Evolutionary conservation across 306 rosid species (phyloP).

Genomic region (Begonia masoniana): DNA sequence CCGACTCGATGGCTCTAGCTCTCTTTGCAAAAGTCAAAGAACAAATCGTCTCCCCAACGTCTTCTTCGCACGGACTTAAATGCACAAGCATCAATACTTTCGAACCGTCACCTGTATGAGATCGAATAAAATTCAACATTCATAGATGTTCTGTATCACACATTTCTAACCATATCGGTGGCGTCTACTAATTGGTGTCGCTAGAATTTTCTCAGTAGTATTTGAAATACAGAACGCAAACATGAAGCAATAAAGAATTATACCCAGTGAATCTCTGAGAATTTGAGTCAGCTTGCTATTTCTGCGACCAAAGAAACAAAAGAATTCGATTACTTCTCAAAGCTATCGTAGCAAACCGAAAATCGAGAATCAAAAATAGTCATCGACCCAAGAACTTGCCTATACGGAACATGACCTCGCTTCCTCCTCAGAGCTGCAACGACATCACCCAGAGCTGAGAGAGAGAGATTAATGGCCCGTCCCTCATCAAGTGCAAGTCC

Average conservation of each 20-base stretch:
- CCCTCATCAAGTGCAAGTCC: constrained; percentile 93
- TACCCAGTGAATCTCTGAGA: constrained; percentile 90
- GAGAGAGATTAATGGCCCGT: constrained; percentile 92
- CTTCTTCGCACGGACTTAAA: constrained; percentile 73
- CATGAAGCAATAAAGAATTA: constrained; percentile 6
- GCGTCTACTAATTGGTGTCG: too few species aligned
- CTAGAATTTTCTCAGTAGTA: too few species aligned
- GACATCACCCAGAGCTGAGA: constrained; percentile 92
- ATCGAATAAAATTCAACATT: background rate
- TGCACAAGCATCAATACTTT: constrained; percentile 92
- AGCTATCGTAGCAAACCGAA: too few species aligned
- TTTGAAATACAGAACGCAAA: background rate
- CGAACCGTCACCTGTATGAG: constrained; percentile 58
- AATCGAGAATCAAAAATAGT: too few species aligned
- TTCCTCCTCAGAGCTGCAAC: constrained; percentile 83
- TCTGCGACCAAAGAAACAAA: constrained; percentile 49
- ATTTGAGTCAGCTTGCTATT: constrained; percentile 96
- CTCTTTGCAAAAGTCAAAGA: constrained; percentile 83
- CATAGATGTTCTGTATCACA: too few species aligned
- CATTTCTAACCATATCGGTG: background rate
- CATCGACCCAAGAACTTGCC: constrained; percentile 30
- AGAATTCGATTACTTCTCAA: background rate
- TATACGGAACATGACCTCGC: constrained; percentile 83
- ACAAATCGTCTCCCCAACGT: constrained; percentile 73
- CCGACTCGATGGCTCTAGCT: constrained; percentile 61